Conservation (phyloP, 176 grass and related monocot genomes). For the Triticum monococcum region DNA sequence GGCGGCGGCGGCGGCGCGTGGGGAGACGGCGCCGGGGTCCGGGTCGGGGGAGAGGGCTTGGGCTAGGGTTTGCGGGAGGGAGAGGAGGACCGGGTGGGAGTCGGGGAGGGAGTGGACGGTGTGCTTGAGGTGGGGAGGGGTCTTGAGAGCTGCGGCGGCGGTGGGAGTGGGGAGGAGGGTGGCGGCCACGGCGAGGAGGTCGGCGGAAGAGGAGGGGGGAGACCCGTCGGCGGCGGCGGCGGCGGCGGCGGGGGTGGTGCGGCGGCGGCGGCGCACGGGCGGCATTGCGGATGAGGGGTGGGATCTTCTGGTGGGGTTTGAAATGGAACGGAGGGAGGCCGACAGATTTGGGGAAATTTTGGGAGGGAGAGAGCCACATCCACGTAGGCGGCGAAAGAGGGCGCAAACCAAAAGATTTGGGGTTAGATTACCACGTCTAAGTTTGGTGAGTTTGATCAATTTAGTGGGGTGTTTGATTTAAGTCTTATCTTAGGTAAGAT, state of each 20-base stretch:
- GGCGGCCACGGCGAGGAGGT: conserved; percentile 42
- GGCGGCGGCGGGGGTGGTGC: conserved; percentile 17
- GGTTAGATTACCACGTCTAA: too few relatives aligned
- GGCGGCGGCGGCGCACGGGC: conserved; percentile 39
- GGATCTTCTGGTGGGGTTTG: conserved; percentile 11
- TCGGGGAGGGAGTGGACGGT: conserved; percentile 46
- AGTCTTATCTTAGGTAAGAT: too few relatives aligned
- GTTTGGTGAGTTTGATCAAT: too few relatives aligned
- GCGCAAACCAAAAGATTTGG: too few relatives aligned
- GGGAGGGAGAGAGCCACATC: not conserved
- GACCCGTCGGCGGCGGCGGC: conserved; percentile 30
- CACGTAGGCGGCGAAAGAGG: too few relatives aligned
- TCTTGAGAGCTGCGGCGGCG: conserved; percentile 23
- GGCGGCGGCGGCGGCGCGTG: conserved; percentile 48
- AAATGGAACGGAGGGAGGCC: conserved; percentile 32
- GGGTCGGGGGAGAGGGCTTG: conserved; percentile 14
- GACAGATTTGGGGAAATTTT: not conserved
- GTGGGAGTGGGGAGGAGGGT: conserved; percentile 39
- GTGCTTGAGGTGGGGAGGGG: conserved; percentile 31
- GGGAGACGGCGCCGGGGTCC: not conserved
- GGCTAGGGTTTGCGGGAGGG: conserved; percentile 33
- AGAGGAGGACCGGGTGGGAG: conserved; percentile 46
- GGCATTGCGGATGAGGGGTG: conserved; percentile 23
- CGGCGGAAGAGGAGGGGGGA: conserved; percentile 40
- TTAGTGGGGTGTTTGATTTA: too few relatives aligned